Evolutionary conservation across 176 grass and related monocot species (phyloP), one percentile per base, ranked within the genome.

Genomic region (Bromus sterilis): DNA sequence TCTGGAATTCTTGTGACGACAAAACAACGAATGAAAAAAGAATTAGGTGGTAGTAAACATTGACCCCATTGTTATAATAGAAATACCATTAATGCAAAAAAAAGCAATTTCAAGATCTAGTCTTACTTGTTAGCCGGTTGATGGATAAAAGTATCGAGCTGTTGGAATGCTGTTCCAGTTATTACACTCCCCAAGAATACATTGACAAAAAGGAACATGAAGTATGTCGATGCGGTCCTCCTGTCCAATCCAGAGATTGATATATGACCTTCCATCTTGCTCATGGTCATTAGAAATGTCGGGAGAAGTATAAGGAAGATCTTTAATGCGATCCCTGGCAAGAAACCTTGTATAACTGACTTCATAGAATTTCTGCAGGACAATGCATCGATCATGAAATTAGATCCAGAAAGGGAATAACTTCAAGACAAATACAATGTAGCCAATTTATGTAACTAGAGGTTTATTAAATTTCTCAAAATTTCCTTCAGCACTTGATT

Each of bases 161-260:
- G 96, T 75, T 98, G 88, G 67, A 98, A 95, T 84, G 93, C 96
- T 84, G 96, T 95, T 87, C 93, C 96, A 13, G 96, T 86, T 72
- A 95, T 95, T 88, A 98, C 78, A 74, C 93, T 98, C 56, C 87
- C 96, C 71, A 98, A 62, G 85, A 98, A 98, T 44, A 98, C 89
- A 80, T 98, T 98, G 51, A 95, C 86, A 33, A 98, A 93, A 40
- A 98, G 82, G 76, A 98, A 98, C 51, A 98, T 64, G 40, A 91
- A 90, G 71, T 93, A 98, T 80, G 91, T 98, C 2, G 80, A 83
- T 31, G 96, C 96, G 35, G 96, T 93, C 80, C 48, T 95, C 75
- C 90, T 98, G 29, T 95, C 81, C 71, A 99, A 82, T 91, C 86
- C 81, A 67, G 96, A 99, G 35, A 95, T 37, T 58, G 93, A 91